Evolutionary conservation across 2,329 filamentous ascomycete species (phyloP).

Genomic region (Penicillium sp.): DNA sequence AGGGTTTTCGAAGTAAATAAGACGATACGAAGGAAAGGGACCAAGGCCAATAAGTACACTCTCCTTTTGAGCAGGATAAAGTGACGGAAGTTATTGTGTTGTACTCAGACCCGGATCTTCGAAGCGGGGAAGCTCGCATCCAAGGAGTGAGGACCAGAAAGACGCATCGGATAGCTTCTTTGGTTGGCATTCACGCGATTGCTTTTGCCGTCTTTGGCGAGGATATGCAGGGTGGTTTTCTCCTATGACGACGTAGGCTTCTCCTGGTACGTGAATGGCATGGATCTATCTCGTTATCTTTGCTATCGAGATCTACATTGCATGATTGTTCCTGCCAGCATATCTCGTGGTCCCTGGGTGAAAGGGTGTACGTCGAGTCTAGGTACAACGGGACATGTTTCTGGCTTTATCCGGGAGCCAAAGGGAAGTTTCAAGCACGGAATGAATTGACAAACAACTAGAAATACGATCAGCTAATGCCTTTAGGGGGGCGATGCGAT

Average conservation of each 20-base stretch:
- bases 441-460: not conserved
- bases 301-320: not conserved
- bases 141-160: conserved; percentile 2
- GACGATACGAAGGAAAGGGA: not conserved
- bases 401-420: not conserved
- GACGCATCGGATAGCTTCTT: conserved; percentile 15
- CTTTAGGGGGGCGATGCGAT: not conserved
- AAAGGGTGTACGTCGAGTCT: not conserved
- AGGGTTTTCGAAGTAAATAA: not conserved
- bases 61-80: not conserved
- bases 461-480: not conserved
- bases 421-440: not conserved
- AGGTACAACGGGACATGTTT: not conserved
- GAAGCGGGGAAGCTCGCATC: conserved; percentile 19
- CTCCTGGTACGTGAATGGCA: not conserved
- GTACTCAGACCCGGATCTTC: conserved; percentile 6
- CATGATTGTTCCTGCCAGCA: not conserved
- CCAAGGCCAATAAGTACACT: conserved; percentile 11
- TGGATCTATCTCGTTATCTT: not conserved
- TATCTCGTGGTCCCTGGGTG: not conserved
- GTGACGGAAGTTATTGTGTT: not conserved
- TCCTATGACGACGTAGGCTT: conserved; percentile 3
- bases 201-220: conserved; percentile 27
- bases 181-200: conserved; percentile 13
- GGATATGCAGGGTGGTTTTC: conserved; percentile 17